A percentile compares a stretch with the other conserved stretches of the same genome.
Evolutionary conservation across 2,329 filamentous ascomycete genomes (phyloP).

Genomic region (Alternaria triticimaculans): DNA sequence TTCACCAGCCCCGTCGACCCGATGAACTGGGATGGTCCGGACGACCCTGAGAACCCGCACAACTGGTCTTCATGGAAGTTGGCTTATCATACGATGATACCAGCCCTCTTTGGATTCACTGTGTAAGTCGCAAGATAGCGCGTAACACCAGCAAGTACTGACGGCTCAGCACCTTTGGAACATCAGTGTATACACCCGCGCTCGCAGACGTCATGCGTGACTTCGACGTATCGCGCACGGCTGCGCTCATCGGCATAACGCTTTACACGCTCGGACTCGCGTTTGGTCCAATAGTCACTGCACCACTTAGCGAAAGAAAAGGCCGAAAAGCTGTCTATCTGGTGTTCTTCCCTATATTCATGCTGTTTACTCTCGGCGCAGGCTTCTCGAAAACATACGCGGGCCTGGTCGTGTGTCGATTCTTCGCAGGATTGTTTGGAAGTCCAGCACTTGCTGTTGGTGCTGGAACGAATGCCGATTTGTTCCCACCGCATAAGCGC

Average conservation of each 20-base stretch:
- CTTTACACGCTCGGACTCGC: constrained; percentile 67
- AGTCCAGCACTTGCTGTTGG: constrained; percentile 60
- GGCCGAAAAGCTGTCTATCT: constrained; percentile 64
- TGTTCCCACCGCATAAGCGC: constrained; percentile 43
- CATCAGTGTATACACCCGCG: constrained; percentile 62
- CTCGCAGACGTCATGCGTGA: constrained; percentile 56
- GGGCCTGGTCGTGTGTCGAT: constrained; percentile 61
- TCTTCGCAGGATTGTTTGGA: constrained; percentile 77
- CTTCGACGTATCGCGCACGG: constrained; percentile 63
- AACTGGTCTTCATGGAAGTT: constrained; percentile 47
- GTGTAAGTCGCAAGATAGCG: constrained; percentile 34
- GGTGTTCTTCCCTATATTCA: constrained; percentile 55
- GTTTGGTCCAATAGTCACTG: constrained; percentile 65
- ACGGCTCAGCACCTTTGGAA: constrained; percentile 57
- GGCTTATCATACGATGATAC: constrained; percentile 42
- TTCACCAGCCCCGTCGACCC: not conserved
- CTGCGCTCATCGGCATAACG: constrained; percentile 65
- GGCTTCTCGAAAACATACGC: constrained; percentile 60
- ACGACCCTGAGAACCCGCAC: constrained; percentile 48
- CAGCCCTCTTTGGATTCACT: constrained; percentile 46
- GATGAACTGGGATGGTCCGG: constrained; percentile 42
- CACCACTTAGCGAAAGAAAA: constrained; percentile 65
- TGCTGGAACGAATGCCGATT: constrained; percentile 51
- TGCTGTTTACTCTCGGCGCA: constrained; percentile 64
- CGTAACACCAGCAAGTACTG: not conserved